Percentiles rank a stretch among this genome's conserved stretches.
Evolutionary conservation across 495 filamentous ascomycete species (phyloP).

Genomic region (Neurospora sp.): DNA sequence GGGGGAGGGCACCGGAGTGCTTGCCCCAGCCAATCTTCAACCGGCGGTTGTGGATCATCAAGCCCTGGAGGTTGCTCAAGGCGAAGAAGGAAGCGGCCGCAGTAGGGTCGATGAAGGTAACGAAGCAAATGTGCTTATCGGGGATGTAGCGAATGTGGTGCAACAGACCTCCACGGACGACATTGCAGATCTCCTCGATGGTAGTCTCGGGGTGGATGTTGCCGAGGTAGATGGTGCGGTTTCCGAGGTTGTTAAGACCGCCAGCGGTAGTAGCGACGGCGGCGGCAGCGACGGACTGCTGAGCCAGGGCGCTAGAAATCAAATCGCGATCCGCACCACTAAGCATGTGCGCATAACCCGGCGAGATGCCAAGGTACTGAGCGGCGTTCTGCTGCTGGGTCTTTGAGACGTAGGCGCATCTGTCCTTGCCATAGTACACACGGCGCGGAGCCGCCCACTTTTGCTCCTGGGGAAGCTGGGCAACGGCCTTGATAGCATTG

Average conservation of each 20-base stretch:
- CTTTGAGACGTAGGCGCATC: slow-evolving; percentile 97
- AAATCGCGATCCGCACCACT: slow-evolving; percentile 92
- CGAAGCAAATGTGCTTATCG: slow-evolving; percentile 99
- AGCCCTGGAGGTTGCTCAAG: slow-evolving; percentile 86
- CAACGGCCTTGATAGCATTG: slow-evolving; percentile 98
- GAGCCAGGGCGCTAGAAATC: slow-evolving; percentile 89
- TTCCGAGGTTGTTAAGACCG: slow-evolving; percentile 93
- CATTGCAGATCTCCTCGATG: slow-evolving; percentile 97
- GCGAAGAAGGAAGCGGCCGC: slow-evolving; percentile 97
- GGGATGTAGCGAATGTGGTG: slow-evolving; percentile 99
- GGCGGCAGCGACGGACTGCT: slow-evolving; percentile 94
- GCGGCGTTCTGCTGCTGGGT: slow-evolving; percentile 99
- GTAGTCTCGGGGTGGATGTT: slow-evolving; percentile 99
- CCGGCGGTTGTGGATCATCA: slow-evolving; percentile 98
- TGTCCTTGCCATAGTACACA: slow-evolving; percentile 97
- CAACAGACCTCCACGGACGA: slow-evolving; percentile 83
- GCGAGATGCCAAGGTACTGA: slow-evolving; percentile 94
- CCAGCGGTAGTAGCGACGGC: slow-evolving; percentile 94
- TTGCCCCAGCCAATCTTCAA: slow-evolving; percentile 99
- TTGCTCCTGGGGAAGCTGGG: slow-evolving; percentile 87
- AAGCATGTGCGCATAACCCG: slow-evolving; percentile 92
- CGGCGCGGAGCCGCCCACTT: slow-evolving; percentile 94
- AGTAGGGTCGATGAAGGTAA: slow-evolving; percentile 98
- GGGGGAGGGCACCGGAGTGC: slow-evolving; percentile 93
- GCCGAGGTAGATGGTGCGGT: slow-evolving; percentile 93